These are phyloP conservation scores for Mollisia scopiformis DNA, from an alignment of 2,329 filamentous ascomycete genomes.

Conservation along the genomic window DNA sequence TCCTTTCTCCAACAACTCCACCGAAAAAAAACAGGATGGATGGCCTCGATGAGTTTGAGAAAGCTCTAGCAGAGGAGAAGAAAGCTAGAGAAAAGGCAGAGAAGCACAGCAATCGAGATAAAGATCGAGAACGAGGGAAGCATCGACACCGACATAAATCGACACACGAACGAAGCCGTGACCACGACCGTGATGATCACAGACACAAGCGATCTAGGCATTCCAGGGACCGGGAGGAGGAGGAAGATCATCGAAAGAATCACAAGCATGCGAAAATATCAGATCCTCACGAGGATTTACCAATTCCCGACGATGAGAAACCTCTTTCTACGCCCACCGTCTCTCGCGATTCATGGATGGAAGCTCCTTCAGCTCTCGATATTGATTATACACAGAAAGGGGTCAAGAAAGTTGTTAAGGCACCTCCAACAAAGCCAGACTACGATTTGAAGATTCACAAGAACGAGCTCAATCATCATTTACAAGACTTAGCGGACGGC, in stretches of 20 bases:
- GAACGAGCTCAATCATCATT: slow-evolving; percentile 77
- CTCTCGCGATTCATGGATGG: slow-evolving; percentile 92
- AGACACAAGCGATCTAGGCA: slow-evolving; percentile 64
- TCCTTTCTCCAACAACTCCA: slow-evolving; percentile 2
- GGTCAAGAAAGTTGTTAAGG: slow-evolving; percentile 55
- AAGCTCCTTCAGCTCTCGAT: slow-evolving; percentile 77
- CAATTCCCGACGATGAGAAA: slow-evolving; percentile 54
- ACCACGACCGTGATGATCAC: slow-evolving; percentile 47
- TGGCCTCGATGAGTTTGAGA: slow-evolving; percentile 75
- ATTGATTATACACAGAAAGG: slow-evolving; percentile 78
- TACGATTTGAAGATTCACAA: slow-evolving; percentile 60
- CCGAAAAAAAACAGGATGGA: slow-evolving; percentile 54
- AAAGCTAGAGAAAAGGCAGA: slow-evolving; percentile 52
- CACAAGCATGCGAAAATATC: slow-evolving; percentile 44
- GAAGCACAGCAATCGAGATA: slow-evolving; percentile 48
- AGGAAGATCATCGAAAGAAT: slow-evolving; percentile 32
- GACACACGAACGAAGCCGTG: slow-evolving; percentile 30
- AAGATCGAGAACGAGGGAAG: slow-evolving; percentile 40
- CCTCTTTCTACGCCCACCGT: slow-evolving; percentile 27
- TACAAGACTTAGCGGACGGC: slow-evolving; percentile 61
- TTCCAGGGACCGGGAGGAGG: slow-evolving; percentile 41
- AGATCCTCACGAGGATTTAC: slow-evolving; percentile 54
- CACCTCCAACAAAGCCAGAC: slow-evolving; percentile 33
- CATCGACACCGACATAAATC: slow-evolving; percentile 37
- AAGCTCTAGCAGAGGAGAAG: slow-evolving; percentile 69